Evolutionary conservation across 2,329 filamentous ascomycete species (phyloP), one percentile per base, ranked within the genome.

Genomic region (Epichloe gansuensis): DNA sequence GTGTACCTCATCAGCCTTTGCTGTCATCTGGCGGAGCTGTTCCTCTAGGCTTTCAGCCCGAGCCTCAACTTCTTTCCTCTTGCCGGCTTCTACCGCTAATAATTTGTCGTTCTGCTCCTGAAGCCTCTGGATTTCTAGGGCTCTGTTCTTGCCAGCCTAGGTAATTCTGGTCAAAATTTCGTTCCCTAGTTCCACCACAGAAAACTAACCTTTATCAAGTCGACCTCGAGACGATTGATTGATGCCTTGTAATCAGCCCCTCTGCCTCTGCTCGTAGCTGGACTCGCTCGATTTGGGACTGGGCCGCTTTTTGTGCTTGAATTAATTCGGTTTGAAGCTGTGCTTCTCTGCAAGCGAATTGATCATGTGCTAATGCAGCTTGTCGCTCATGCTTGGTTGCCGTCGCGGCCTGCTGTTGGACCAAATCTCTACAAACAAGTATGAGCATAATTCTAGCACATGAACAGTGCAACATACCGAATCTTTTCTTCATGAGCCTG

Each of bases 221-320:
- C 78, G 37, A 80, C 76, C 63, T 86, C 78, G 15, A 89, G 68
- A 45, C 76, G 74, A 52, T 76, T 78, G 31, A 85, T 75, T 2
- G 74, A 82, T 25, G 75, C 76, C 60, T 77, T 77, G 12, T 87
- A 66, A 56, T 84, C 81, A n/a, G 79, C 75, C 78, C 72, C 59
- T 87, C 82, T 1, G 78, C 80, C 44, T 86, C 83, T 28, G 68
- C 65, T 43, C 76, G 69, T 31, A 73, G 69, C 51, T 71, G 71
- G 3, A 70, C 62, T 38, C 76, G 72, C 47, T 79, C 75, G 1
- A 69, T 62, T 52, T 82, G 78, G 2, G 70, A 67, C 54, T 78
- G 72, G 0, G 72, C 67, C 4, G 66, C 66, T 56, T 75, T 78
- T 45, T 73, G 73, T 25, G 68, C 69, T 43, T 75, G 70, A 2